Base-by-base conservation (phyloP, 2,329 filamentous ascomycete species). In the Sordariomycetes sp. region DNA sequence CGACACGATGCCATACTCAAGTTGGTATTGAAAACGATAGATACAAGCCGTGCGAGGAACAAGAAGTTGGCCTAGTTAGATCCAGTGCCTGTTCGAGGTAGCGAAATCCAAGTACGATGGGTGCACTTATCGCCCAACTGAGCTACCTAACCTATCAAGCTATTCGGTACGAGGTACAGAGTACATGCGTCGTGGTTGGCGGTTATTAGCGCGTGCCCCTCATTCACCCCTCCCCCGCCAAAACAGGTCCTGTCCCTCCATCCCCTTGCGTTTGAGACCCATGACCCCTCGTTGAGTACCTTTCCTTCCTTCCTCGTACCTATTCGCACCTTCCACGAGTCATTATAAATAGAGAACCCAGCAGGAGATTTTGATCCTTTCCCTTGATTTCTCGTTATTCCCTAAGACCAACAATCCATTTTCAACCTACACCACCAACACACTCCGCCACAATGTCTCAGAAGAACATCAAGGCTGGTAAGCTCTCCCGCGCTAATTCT, bases 401-500 rank as follows among this genome's bases (percentile, higher is more conserved):
- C 34, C 53, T 50, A 42, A 52, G 13, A 50, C 32, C 48, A 52
- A 28, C 55, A 39, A 24, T 25, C 17, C 35, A 58, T 39, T 55
- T 24, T 52, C 24, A 10, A n/a, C 54, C 22, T 51, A 42, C 53
- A 58, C 32, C 36, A 55, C 24, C 42, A 32, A 17, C 53, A 57
- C 52, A 59, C 20, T 50, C 32, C 48, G 28, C 52, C 39, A 58
- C 22, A 45, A 56, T 52, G 56, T 53, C 56, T 54, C 34, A 57
- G 66, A 72, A 65, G 63, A 82, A 82, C 80, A 80, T 82, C 65
- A 83, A 83, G 73, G 80, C 80, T 71, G 79, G 80, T 82, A 76
- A 64, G 74, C 25, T 32, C 22, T 24, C 55, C 10, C 22, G 15
- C 35, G 20, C 32, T 39, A 17, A 35, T 24, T 15, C 39, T 34